Evolutionary conservation across 805 yeast species (phyloP).

Genomic region (Yamadazyma sp.): DNA sequence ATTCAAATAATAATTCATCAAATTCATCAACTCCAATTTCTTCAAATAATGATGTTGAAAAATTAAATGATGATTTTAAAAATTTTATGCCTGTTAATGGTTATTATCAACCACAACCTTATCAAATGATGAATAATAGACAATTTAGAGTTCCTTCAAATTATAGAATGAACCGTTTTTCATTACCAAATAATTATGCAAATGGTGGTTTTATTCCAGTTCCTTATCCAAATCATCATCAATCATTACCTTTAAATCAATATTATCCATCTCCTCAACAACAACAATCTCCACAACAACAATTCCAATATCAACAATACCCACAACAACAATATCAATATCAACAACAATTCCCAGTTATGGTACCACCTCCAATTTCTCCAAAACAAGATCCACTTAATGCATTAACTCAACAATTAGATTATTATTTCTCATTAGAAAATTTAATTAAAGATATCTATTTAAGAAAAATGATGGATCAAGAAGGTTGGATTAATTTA

Average conservation of each 20-base stretch:
- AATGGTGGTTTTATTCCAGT: slow-evolving; percentile 11
- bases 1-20: slow-evolving; percentile 5
- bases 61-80: slow-evolving; percentile 7
- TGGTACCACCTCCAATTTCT: slow-evolving; percentile 45
- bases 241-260: slow-evolving; percentile 14
- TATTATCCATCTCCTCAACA: slow-evolving; percentile 9
- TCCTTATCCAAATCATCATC: slow-evolving; percentile 12
- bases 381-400: slow-evolving; percentile 45
- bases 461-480: slow-evolving; percentile 77
- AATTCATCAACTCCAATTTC: slow-evolving; percentile 1
- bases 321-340: slow-evolving; percentile 10
- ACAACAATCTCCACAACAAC: slow-evolving; percentile 12
- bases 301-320: slow-evolving; percentile 7
- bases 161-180: slow-evolving; percentile 13
- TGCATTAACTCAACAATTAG: slow-evolving; percentile 61
- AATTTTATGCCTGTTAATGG: slow-evolving; percentile 7
- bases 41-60: slow-evolving; percentile 8
- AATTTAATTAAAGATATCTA: slow-evolving; percentile 82
- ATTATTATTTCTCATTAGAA: slow-evolving; percentile 86
- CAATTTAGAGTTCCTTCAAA: slow-evolving; percentile 10
- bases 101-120: slow-evolving; percentile 11
- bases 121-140: slow-evolving; percentile 11
- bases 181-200: slow-evolving; percentile 11
- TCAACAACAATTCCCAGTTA: slow-evolving; percentile 20
- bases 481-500: slow-evolving; percentile 70